phyloP scores from a whole-genome alignment of 768 basidiomycete genomes.

The Leucosporidium yakuticum region DNA sequence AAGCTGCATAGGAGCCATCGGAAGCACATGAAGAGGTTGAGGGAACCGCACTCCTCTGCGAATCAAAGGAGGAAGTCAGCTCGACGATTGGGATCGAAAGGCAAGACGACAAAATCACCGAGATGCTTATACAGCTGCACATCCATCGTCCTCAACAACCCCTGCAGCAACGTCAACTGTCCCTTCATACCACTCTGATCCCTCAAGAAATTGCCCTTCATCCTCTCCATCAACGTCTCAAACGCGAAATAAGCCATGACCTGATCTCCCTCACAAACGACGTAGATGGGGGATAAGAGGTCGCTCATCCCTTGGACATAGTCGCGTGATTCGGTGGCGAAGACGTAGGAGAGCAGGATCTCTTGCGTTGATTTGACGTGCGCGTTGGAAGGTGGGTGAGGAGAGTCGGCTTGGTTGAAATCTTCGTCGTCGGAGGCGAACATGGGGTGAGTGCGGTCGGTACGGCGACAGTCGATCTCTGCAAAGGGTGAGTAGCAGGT shows the following conservation, averaged over 20 bases:
- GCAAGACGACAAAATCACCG: conserved; percentile 20
- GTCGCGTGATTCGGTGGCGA: conserved; percentile 49
- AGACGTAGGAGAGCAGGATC: conserved; percentile 76
- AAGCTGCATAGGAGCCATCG: conserved; percentile 53
- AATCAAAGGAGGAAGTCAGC: not conserved
- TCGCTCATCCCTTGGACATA: conserved; percentile 99
- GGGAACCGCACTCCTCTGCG: conserved; percentile 67
- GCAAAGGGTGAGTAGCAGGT: conserved; percentile 8
- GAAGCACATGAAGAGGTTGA: conserved; percentile 98
- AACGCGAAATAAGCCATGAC: conserved; percentile 95
- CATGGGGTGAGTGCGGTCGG: conserved; percentile 86
- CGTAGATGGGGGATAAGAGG: conserved; percentile 85
- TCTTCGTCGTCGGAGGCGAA: conserved; percentile 51
- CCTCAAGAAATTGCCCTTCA: conserved; percentile 91
- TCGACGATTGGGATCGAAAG: not conserved
- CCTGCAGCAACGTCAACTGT: conserved; percentile 79
- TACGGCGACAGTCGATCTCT: conserved; percentile 93
- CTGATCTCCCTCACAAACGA: conserved; percentile 82
- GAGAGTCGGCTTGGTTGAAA: conserved; percentile 51
- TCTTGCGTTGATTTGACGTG: conserved; percentile 82
- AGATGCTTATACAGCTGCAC: conserved; percentile 82
- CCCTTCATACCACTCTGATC: conserved; percentile 99
- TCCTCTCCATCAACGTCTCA: conserved; percentile 84
- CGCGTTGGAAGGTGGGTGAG: conserved; percentile 81
- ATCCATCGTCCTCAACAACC: conserved; percentile 88